Conservation (phyloP, 140 eudicot species). For the Oenanthe javanica region DNA sequence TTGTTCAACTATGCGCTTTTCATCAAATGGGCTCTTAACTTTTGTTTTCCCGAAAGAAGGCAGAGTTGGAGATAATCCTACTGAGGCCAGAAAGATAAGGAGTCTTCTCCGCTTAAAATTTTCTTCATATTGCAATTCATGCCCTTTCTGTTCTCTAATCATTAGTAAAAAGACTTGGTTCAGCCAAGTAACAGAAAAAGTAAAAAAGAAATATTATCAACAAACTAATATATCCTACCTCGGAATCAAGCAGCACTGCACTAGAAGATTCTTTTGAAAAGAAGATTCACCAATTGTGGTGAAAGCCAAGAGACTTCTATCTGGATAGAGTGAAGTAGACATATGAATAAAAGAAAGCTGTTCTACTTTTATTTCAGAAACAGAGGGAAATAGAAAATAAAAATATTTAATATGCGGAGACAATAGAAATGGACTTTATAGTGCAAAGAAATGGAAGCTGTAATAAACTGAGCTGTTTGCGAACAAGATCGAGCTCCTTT, state of each 20-base stretch:
- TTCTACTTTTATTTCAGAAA: neutral
- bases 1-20: conserved; percentile 87
- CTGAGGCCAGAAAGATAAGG: conserved; percentile 45
- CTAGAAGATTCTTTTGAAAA: conserved; percentile 26
- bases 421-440: neutral
- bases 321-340: conserved; percentile 27
- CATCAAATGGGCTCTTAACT: conserved; percentile 79
- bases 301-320: conserved; percentile 28
- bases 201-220: neutral
- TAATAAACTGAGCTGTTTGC: neutral
- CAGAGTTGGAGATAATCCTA: conserved; percentile 52
- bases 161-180: conserved; percentile 16
- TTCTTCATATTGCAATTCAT: conserved; percentile 19
- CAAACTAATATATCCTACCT: conserved; percentile 38
- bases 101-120: conserved; percentile 47
- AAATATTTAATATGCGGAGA: neutral
- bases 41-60: conserved; percentile 77
- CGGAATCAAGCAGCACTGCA: conserved; percentile 26
- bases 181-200: conserved; percentile 2
- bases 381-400: neutral
- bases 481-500: neutral
- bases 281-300: conserved; percentile 22
- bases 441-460: neutral
- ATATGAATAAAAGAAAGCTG: neutral
- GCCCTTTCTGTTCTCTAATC: conserved; percentile 61